Percentiles rank a stretch among this genome's conserved stretches.
Conservation (phyloP, 305 asterid genomes). For the Plantago coronopus region DNA sequence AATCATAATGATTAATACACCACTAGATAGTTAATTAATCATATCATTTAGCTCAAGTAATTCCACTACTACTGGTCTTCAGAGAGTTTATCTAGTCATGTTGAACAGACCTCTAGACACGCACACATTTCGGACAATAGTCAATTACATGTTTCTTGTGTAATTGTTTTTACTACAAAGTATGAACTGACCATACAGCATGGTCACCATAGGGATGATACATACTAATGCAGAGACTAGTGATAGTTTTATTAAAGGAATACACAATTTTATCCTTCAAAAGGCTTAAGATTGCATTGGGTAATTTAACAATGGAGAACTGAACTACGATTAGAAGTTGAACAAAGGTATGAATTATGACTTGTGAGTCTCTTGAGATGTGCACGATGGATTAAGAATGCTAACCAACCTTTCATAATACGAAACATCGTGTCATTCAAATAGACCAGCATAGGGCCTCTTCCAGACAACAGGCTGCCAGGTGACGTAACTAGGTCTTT, state of each 20-base stretch:
- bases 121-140: slow-evolving; percentile 9
- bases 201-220: background rate
- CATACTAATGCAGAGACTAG: no score
- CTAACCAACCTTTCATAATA: slow-evolving; percentile 55
- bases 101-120: background rate
- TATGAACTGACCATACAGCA: background rate
- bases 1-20: no score
- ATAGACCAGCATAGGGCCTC: slow-evolving; percentile 65
- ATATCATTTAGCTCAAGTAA: background rate
- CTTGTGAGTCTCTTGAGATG: background rate
- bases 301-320: no score
- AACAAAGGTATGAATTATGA: no score
- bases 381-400: slow-evolving; percentile 12
- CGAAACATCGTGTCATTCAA: slow-evolving; percentile 69
- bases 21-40: background rate
- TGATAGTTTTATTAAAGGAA: no score
- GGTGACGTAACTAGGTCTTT: slow-evolving; percentile 62
- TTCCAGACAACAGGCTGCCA: slow-evolving; percentile 63
- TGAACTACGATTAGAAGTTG: background rate
- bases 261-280: no score
- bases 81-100: background rate
- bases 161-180: slow-evolving; percentile 8
- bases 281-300: no score
- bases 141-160: background rate
- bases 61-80: background rate